A percentile compares a stretch with the other conserved stretches of the same genome.
These are phyloP conservation scores for Pharus latifolius DNA, from an alignment of 176 grass and related monocot genomes.

Conservation along the genomic window DNA sequence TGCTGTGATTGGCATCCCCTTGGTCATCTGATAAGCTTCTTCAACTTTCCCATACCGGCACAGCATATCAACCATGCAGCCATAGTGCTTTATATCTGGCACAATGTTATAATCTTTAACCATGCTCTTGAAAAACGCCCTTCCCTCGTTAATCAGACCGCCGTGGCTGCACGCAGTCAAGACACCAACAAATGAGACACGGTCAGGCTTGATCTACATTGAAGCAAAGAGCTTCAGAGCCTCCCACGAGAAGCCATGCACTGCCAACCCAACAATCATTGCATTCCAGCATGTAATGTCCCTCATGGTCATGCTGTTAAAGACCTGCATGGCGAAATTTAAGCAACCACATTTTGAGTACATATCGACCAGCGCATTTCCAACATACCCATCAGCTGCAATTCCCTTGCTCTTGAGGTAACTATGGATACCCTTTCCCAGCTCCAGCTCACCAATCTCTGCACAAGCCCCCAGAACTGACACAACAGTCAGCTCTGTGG, in stretches of 20 bases:
- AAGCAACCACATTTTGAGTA: constrained; percentile 64
- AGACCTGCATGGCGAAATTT: constrained; percentile 33
- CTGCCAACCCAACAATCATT: constrained; percentile 58
- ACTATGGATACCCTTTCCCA: constrained; percentile 38
- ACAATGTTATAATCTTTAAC: constrained; percentile 32
- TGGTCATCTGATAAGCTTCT: constrained; percentile 60
- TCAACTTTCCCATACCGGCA: constrained; percentile 37
- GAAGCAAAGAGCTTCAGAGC: constrained; percentile 41
- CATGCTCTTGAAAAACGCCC: constrained; percentile 45
- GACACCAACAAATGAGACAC: constrained; percentile 46
- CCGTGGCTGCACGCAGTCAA: constrained; percentile 67
- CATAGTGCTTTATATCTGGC: constrained; percentile 63
- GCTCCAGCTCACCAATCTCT: constrained; percentile 23
- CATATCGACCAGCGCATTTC: constrained; percentile 64
- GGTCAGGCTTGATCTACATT: constrained; percentile 47
- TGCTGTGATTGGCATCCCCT: constrained; percentile 28
- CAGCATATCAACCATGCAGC: constrained; percentile 73
- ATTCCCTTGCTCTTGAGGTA: constrained; percentile 37
- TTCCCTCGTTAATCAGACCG: constrained; percentile 47
- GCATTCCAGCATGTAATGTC: constrained; percentile 49
- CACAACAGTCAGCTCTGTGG: constrained; percentile 46
- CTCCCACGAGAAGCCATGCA: constrained; percentile 45
- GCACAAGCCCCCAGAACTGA: constrained; percentile 50
- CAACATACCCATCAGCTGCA: constrained; percentile 53
- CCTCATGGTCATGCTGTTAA: constrained; percentile 40